A percentile compares a stretch with the other conserved stretches of the same genome.
Conservation (phyloP, 75 land plant species). For the Cupressus sempervirens region DNA sequence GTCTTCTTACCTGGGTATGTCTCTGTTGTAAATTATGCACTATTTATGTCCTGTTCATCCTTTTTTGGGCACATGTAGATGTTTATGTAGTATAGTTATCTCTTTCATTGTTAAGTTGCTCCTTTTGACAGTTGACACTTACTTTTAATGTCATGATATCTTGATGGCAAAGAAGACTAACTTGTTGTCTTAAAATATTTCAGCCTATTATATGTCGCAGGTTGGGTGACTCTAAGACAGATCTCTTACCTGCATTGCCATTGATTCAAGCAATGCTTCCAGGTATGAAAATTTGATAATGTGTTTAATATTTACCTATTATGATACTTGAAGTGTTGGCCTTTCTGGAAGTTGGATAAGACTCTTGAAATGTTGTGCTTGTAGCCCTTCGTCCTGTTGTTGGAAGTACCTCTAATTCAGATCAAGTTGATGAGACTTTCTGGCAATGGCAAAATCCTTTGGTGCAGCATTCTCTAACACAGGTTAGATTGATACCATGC, state of each 20-base stretch:
- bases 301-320: constrained; percentile 5
- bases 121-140: neutral
- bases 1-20: neutral
- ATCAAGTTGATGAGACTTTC: constrained; percentile 73
- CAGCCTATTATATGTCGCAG: constrained; percentile 73
- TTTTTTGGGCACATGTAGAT: neutral
- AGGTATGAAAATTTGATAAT: constrained; percentile 38
- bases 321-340: neutral
- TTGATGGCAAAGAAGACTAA: neutral
- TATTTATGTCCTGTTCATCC: neutral
- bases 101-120: neutral
- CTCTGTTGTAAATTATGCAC: neutral
- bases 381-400: constrained; percentile 65
- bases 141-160: neutral
- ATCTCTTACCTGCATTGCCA: constrained; percentile 76
- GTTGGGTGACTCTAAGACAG: constrained; percentile 56
- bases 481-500: constrained; percentile 40
- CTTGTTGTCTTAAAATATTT: neutral
- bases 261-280: constrained; percentile 84
- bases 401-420: constrained; percentile 22
- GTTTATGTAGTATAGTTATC: neutral
- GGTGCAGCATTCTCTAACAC: constrained; percentile 73
- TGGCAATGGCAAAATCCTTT: constrained; percentile 70
- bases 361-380: constrained; percentile 8
- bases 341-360: neutral